Base-by-base conservation (phyloP, 495 filamentous ascomycete species). In the Podospora pseudoanserina region DNA sequence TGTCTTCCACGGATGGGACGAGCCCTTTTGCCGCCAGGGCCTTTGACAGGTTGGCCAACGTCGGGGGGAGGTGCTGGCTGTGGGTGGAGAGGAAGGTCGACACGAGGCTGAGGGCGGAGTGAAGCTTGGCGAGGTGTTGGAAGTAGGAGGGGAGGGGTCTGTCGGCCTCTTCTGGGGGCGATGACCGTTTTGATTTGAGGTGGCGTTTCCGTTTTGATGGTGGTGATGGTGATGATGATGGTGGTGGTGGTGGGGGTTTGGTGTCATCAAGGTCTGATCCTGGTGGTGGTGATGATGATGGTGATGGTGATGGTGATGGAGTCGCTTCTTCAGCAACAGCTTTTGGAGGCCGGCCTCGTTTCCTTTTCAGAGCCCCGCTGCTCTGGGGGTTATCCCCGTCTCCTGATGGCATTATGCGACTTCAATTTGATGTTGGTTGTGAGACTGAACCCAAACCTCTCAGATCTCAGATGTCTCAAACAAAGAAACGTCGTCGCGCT, bases 31-130 rank as follows among this genome's bases (percentile, higher is more conserved):
- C 86, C 78, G 97, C 93, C 0, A 98, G 94, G 0, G 95, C 88
- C 0, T 87, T 83, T 69, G 89, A 91, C 63, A 99, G 90, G 55
- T 88, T 97, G 26, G 94, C 89, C 72, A 97, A 93, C 0, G 96
- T 97, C 0, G 95, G 97, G 0, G 89, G 89, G 7, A 98, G 81
- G 68, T 97, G 92, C 75, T 96, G 55, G 55, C n/a, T 96, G 9
- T 96, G 89, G 7, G 94, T 94, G 74, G 88, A 94, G 77, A 91
- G 93, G 78, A 99, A 98, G 0, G 95, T 98, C 73, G 92, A 96
- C 6, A 97, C 92, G 4, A 97, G 78, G 72, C 97, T 98, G 65
- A 99, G 79, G 6, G 96, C 94, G 65, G 89, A 85, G 75, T 97
- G 90, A 0, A 88, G 91, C 73, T 91, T 88, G 5, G 89, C 86